Evolutionary conservation across 208 protist genomes (phyloP).

Genomic region (Naegleria fowleri): DNA sequence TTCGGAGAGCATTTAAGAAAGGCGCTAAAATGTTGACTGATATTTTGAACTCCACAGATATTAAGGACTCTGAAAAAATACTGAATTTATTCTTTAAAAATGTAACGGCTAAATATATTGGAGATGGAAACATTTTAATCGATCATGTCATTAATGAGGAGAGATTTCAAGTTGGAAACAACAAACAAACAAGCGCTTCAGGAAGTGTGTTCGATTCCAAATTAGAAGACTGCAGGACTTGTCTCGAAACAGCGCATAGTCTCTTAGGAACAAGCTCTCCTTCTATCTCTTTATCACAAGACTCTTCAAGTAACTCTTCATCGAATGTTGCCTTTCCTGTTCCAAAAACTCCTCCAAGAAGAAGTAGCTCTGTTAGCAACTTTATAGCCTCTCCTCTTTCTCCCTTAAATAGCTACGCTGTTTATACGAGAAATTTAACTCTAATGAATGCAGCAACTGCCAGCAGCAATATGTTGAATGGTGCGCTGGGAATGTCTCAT

Average conservation of each 20-base stretch:
- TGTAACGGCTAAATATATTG: neutral
- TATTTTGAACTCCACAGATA: neutral
- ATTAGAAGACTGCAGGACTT: neutral
- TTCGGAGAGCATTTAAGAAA: slow-evolving; percentile 21
- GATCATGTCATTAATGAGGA: neutral
- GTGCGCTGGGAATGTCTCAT: too few relatives aligned
- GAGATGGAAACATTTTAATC: neutral
- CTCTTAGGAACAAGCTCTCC: neutral
- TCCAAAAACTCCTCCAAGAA: neutral
- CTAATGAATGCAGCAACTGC: neutral
- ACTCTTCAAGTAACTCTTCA: neutral
- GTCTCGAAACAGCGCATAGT: neutral
- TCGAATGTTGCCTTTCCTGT: neutral
- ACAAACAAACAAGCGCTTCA: neutral
- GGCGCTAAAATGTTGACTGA: neutral
- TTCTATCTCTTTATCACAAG: neutral
- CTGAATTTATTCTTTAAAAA: neutral
- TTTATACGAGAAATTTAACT: neutral
- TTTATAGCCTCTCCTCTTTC: neutral
- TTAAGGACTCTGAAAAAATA: neutral
- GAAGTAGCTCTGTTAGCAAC: neutral
- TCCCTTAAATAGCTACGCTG: neutral
- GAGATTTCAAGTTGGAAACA: neutral
- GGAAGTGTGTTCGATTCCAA: neutral
- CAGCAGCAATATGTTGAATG: too few relatives aligned